These are phyloP conservation scores for Cladosporium sp. DNA, from an alignment of 2,329 filamentous ascomycete species.

Conservation along the genomic window DNA sequence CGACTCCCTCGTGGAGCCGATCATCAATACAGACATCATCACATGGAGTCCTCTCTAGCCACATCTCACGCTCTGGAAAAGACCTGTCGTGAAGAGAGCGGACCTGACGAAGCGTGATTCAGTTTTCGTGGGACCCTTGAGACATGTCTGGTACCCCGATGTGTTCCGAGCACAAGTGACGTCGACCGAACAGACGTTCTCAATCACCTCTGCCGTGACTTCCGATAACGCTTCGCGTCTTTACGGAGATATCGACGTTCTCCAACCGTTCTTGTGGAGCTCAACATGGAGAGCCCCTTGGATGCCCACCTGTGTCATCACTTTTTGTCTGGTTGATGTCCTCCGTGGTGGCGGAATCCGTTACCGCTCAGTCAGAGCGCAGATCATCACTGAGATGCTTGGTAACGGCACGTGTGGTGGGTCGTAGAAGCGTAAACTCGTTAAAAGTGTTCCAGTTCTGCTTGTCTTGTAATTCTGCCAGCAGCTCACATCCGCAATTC, in stretches of 20 bases:
- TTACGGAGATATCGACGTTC: neutral
- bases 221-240: conserved; percentile 8
- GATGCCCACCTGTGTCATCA: neutral
- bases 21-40: neutral
- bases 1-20: conserved; percentile 6
- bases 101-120: neutral
- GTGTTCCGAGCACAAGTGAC: neutral
- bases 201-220: neutral
- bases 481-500: too few species aligned
- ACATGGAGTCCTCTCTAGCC: neutral
- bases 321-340: neutral
- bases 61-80: neutral
- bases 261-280: conserved; percentile 5
- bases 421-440: neutral
- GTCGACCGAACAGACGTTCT: neutral
- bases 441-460: neutral
- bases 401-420: neutral
- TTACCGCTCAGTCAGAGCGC: neutral
- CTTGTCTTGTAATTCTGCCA: too few species aligned
- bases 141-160: neutral
- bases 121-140: neutral
- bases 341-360: neutral
- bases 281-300: conserved; percentile 9
- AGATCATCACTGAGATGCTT: neutral
- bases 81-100: neutral